Evolutionary conservation across 805 yeast genomes (phyloP).

Genomic region (Metschnikowia cerradonensis): DNA sequence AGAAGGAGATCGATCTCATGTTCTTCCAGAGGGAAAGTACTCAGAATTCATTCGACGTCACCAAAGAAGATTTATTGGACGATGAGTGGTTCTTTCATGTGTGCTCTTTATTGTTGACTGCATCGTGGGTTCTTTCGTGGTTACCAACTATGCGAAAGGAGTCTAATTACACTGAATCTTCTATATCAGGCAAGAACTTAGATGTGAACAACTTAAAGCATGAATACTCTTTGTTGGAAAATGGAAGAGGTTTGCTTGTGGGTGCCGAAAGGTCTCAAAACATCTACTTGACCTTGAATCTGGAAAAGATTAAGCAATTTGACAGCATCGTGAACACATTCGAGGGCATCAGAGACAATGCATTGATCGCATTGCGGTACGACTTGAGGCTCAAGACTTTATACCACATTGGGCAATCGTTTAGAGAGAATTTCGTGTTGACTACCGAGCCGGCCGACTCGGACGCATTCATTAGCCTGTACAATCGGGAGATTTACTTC

Average conservation of each 20-base stretch:
- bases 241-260: conserved; percentile 25
- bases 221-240: conserved; percentile 41
- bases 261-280: conserved; percentile 23
- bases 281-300: conserved; percentile 32
- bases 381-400: conserved; percentile 54
- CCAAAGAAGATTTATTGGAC: conserved; percentile 53
- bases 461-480: conserved; percentile 48
- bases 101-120: conserved; percentile 49
- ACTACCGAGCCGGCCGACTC: conserved; percentile 57
- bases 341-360: conserved; percentile 31
- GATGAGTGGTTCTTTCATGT: conserved; percentile 47
- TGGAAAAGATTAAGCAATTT: conserved; percentile 31
- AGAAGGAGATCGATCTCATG: conserved; percentile 27
- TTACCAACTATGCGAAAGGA: conserved; percentile 49
- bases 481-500: conserved; percentile 47
- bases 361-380: conserved; percentile 49
- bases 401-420: conserved; percentile 48
- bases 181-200: conserved; percentile 12
- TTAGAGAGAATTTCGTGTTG: conserved; percentile 47
- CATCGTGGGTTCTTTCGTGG: conserved; percentile 58
- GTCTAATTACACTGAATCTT: conserved; percentile 25
- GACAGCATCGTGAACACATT: conserved; percentile 32
- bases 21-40: conserved; percentile 17
- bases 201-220: conserved; percentile 33
- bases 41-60: conserved; percentile 27